phyloP scores from a whole-genome alignment of 2,329 filamentous ascomycete species.

The Fusarium longipes region DNA sequence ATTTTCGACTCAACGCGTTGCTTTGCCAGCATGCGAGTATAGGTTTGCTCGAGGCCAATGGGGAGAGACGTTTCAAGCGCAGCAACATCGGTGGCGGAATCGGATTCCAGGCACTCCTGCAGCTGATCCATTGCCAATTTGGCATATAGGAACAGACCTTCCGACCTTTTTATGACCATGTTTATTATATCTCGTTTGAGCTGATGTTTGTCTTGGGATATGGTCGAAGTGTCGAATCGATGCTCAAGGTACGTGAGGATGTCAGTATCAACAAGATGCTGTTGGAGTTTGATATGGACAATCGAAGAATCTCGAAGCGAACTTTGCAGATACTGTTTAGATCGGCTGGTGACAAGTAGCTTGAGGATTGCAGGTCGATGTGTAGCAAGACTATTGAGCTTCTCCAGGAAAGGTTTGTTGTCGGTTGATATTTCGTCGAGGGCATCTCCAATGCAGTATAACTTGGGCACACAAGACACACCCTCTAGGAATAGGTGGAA shows the following conservation, averaged over 20 bases:
- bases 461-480: slow-evolving; percentile 19
- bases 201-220: not conserved
- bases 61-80: slow-evolving; percentile 32
- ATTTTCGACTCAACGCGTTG: slow-evolving; percentile 49
- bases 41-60: slow-evolving; percentile 43
- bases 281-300: slow-evolving; percentile 39
- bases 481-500: slow-evolving; percentile 38
- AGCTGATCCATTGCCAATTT: slow-evolving; percentile 43
- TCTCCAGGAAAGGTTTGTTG: slow-evolving; percentile 30
- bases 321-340: slow-evolving; percentile 36
- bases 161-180: slow-evolving; percentile 30
- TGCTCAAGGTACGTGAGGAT: slow-evolving; percentile 33
- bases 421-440: slow-evolving; percentile 42
- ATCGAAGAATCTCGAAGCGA: slow-evolving; percentile 36
- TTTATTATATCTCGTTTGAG: slow-evolving; percentile 27
- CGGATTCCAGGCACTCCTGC: not conserved
- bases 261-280: slow-evolving; percentile 36
- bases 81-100: slow-evolving; percentile 2
- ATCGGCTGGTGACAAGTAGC: slow-evolving; percentile 40
- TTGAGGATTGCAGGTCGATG: slow-evolving; percentile 34
- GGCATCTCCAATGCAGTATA: slow-evolving; percentile 41
- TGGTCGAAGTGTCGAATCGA: slow-evolving; percentile 21
- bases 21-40: slow-evolving; percentile 52
- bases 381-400: slow-evolving; percentile 35
- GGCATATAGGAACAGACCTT: slow-evolving; percentile 41